Percentiles rank a stretch among this genome's conserved stretches.
Evolutionary conservation across 2,329 filamentous ascomycete species (phyloP).

Genomic region (Fusarium dimerum): DNA sequence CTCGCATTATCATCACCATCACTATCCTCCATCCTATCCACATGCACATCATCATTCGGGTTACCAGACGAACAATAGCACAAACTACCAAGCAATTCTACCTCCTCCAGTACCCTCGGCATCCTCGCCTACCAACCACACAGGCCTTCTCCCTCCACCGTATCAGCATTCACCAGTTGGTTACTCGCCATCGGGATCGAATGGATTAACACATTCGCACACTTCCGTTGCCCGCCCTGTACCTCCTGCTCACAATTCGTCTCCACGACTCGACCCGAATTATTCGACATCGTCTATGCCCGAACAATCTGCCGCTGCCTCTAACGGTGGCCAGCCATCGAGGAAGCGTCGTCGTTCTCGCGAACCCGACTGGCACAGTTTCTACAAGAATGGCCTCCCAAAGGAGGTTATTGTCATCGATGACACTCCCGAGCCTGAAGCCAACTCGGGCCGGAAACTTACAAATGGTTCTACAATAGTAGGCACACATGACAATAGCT

Average conservation of each 20-base stretch:
- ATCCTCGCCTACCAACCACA: slow-evolving; percentile 26
- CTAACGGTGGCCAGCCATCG: slow-evolving; percentile 34
- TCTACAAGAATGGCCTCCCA: slow-evolving; percentile 81
- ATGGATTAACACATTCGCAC: slow-evolving; percentile 35
- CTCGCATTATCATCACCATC: slow-evolving; percentile 67
- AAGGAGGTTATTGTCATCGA: slow-evolving; percentile 86
- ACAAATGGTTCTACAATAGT: slow-evolving; percentile 35
- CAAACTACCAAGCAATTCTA: slow-evolving; percentile 32
- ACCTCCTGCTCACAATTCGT: slow-evolving; percentile 34
- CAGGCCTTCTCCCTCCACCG: slow-evolving; percentile 25
- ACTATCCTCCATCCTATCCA: slow-evolving; percentile 56
- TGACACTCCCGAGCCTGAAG: slow-evolving; percentile 65
- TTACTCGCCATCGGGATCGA: slow-evolving; percentile 34
- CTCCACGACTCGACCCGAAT: slow-evolving; percentile 29
- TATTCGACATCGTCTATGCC: slow-evolving; percentile 27
- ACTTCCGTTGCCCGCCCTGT: slow-evolving; percentile 30
- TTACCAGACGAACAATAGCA: slow-evolving; percentile 29
- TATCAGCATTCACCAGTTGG: slow-evolving; percentile 32
- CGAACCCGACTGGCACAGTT: slow-evolving; percentile 75
- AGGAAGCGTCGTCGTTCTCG: slow-evolving; percentile 59
- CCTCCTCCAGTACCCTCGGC: slow-evolving; percentile 33
- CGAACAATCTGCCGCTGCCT: slow-evolving; percentile 28
- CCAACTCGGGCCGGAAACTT: slow-evolving; percentile 43
- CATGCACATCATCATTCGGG: slow-evolving; percentile 40
- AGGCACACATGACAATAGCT: slow-evolving; percentile 28